Evolutionary conservation across 176 grass and related monocot species (phyloP).

Genomic region (Poa annua): DNA sequence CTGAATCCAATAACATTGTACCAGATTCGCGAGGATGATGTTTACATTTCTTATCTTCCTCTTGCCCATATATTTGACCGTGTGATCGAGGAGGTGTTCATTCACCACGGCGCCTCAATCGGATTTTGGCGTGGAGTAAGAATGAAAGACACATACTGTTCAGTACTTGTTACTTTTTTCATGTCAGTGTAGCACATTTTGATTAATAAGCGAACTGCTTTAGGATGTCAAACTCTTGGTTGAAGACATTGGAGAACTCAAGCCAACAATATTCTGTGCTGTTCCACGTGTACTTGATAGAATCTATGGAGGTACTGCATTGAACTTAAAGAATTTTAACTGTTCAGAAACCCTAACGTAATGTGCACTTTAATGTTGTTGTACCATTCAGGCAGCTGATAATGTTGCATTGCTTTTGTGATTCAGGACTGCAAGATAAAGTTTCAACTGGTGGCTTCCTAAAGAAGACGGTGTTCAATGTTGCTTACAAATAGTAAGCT

Average conservation of each 20-base stretch:
- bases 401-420: constrained; percentile 37
- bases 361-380: constrained; percentile 3
- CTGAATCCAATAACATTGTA: constrained; percentile 19
- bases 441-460: constrained; percentile 73
- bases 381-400: not conserved
- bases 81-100: constrained; percentile 88
- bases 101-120: constrained; percentile 82
- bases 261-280: constrained; percentile 90
- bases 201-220: constrained; percentile 40
- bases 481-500: constrained; percentile 90
- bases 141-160: constrained; percentile 19
- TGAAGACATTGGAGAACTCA: constrained; percentile 94
- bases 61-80: constrained; percentile 98
- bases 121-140: constrained; percentile 99
- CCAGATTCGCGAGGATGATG: constrained; percentile 69
- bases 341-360: not conserved
- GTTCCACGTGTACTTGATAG: constrained; percentile 95
- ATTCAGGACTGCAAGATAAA: constrained; percentile 85
- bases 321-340: not conserved
- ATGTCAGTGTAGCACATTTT: constrained; percentile 11
- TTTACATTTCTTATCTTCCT: constrained; percentile 89
- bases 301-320: constrained; percentile 77
- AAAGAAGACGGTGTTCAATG: constrained; percentile 76
- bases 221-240: constrained; percentile 95
- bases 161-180: not conserved